Percentiles rank a stretch among this genome's conserved stretches.
These are phyloP conservation scores for Dioszegia aurantiaca DNA, from an alignment of 768 basidiomycete species.

Conservation along the genomic window DNA sequence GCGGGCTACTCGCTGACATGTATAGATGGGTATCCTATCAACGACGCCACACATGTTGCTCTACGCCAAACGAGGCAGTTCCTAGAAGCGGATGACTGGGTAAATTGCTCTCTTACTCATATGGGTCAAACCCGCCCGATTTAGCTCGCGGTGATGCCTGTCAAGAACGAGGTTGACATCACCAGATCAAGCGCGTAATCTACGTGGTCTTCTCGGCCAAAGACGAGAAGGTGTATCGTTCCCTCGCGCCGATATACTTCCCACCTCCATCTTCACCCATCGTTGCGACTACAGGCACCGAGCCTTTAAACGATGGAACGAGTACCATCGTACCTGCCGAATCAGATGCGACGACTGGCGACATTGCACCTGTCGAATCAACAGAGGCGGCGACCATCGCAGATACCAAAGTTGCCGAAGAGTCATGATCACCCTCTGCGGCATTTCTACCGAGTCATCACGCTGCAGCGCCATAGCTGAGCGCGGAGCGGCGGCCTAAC, in stretches of 20 bases:
- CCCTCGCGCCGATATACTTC: constrained; percentile 38
- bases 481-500: too few relatives aligned
- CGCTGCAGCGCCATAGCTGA: too few relatives aligned
- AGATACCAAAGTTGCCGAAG: too few relatives aligned
- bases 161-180: constrained; percentile 14
- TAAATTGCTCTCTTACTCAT: constrained; percentile 13
- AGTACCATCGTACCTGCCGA: too few relatives aligned
- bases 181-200: constrained; percentile 45
- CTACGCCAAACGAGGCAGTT: constrained; percentile 39
- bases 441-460: too few relatives aligned
- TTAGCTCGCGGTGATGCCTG: not conserved
- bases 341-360: too few relatives aligned
- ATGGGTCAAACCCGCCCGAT: too few relatives aligned
- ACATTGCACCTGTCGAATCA: too few relatives aligned
- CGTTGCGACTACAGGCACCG: not conserved
- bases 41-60: constrained; percentile 51
- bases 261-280: constrained; percentile 14
- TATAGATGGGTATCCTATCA: constrained; percentile 53
- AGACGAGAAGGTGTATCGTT: constrained; percentile 40
- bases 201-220: constrained; percentile 45
- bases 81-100: constrained; percentile 31
- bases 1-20: not conserved
- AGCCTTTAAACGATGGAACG: too few relatives aligned
- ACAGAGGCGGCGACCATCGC: too few relatives aligned
- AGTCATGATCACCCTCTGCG: too few relatives aligned